Evolutionary conservation across 768 basidiomycete genomes (phyloP), one percentile per base, ranked within the genome.

Genomic region (Rhodosporidiobolus sp.): DNA sequence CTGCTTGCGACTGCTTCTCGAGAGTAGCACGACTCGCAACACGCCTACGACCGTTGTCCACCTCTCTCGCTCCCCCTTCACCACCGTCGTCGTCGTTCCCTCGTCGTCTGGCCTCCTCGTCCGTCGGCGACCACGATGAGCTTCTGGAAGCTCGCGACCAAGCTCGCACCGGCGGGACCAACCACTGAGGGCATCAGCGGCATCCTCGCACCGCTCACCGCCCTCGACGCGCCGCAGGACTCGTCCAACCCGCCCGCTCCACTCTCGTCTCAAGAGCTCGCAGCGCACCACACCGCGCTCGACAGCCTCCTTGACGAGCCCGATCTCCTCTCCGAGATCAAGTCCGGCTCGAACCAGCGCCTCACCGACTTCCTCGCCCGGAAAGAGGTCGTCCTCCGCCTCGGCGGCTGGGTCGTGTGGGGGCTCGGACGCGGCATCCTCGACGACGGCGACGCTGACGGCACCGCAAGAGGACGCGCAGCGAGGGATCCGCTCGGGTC

Each of bases 281-380:
- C 45, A 4, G 65, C 65, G 11, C 63, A 63, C 62, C 49, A 64
- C n/a, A 28, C 52, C 10, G 63, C 70, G 10, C 87, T 98, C 53
- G 94, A 96, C 81, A 88, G 91, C 53, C 88, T 98, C 70, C 85
- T 98, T 66, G 92, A 93, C 82, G 92, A 96, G 82, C 89, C 92
- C 79, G 94, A 97, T 80, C 84, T 98, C 56, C 83, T 98, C 66
- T 90, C 91, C 81, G 95, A 98, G 82, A 92, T 93, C 86, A 97
- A 97, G 82, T 85, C 89, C 1, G 75, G 75, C 38, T 90, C 95
- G 82, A 98, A 98, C 79, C 89, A 89, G 52, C 84, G 90, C 69
- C 87, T 95, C 61, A 90, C 91, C 77, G 90, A 91, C 79, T 92
- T 92, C 81, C 90, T 94, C 78, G 89, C 88, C 75, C 84, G 90